Evolutionary conservation across 495 filamentous ascomycete species (phyloP).

Genomic region (Aspergillus sclerotiicarbonarius): DNA sequence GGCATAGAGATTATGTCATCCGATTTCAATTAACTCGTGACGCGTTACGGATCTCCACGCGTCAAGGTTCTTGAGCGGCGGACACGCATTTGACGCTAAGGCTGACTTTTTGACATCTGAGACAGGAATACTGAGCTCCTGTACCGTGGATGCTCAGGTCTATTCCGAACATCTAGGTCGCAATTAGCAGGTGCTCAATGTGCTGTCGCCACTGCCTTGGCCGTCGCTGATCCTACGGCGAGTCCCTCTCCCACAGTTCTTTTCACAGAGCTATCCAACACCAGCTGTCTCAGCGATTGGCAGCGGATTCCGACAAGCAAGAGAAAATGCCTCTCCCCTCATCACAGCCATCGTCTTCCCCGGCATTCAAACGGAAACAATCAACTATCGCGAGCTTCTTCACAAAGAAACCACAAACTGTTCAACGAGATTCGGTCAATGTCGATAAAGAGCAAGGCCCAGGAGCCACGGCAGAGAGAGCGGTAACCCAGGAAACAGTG

Average conservation of each 20-base stretch:
- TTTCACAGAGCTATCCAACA: not conserved
- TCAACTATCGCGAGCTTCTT: conserved; percentile 88
- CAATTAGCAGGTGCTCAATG: not conserved
- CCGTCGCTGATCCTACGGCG: not conserved
- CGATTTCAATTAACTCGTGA: not conserved
- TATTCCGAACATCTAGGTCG: not conserved
- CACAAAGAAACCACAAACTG: conserved; percentile 53
- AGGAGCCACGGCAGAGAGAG: not conserved
- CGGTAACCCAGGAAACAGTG: conserved; percentile 17
- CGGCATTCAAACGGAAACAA: conserved; percentile 59
- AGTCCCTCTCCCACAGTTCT: not conserved
- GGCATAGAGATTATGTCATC: not conserved
- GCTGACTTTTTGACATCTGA: not conserved
- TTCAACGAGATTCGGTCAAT: conserved; percentile 15
- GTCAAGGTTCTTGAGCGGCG: not conserved
- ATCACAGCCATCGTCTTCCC: conserved; percentile 43
- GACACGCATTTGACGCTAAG: not conserved
- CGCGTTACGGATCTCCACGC: not conserved
- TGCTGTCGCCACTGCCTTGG: not conserved
- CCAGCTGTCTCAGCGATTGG: not conserved
- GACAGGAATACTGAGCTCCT: not conserved
- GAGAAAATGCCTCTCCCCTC: conserved; percentile 36
- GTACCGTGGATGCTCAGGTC: not conserved
- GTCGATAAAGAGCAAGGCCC: not conserved
- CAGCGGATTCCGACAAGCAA: not conserved